These are phyloP conservation scores for Colletotrichum sublineola DNA, from an alignment of 2,329 filamentous ascomycete genomes.

Conservation along the genomic window DNA sequence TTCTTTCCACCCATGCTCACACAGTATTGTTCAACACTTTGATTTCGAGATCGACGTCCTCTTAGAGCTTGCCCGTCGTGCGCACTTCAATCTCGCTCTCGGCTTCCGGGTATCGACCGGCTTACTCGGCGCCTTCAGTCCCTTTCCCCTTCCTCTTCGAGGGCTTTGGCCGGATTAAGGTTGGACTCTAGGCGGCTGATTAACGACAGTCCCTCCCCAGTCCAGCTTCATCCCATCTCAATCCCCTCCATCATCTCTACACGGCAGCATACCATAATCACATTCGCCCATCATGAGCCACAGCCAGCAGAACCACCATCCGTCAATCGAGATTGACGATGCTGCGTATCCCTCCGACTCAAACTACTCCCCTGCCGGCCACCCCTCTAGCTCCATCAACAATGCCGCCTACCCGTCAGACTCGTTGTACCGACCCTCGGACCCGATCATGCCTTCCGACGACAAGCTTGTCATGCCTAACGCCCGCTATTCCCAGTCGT, in stretches of 20 bases:
- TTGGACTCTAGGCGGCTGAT: conserved; percentile 10
- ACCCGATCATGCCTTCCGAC: conserved; percentile 25
- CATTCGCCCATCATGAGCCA: conserved; percentile 28
- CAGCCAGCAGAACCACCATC: conserved; percentile 29
- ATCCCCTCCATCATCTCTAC: not conserved
- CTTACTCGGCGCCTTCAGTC: not conserved
- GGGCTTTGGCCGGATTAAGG: conserved; percentile 4
- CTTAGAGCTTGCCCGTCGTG: not conserved
- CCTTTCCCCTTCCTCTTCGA: not conserved
- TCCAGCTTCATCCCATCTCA: not conserved
- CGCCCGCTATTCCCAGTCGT: conserved; percentile 39
- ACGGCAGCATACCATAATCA: not conserved
- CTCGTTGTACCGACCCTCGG: conserved; percentile 37
- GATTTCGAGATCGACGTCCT: not conserved
- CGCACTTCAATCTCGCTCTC: not conserved
- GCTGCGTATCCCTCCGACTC: conserved; percentile 32
- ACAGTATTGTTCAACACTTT: not conserved
- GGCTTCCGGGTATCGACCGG: not conserved
- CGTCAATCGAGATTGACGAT: conserved; percentile 29
- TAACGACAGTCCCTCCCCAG: not conserved
- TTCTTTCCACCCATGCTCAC: conserved; percentile 5
- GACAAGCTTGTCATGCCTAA: conserved; percentile 38
- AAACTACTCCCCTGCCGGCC: conserved; percentile 23
- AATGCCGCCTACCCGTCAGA: conserved; percentile 42
- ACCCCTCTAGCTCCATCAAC: conserved; percentile 33